Percentiles rank a stretch among this genome's conserved stretches.
Evolutionary conservation across 176 grass and related monocot species (phyloP).

Genomic region (Aegilops tauschii): DNA sequence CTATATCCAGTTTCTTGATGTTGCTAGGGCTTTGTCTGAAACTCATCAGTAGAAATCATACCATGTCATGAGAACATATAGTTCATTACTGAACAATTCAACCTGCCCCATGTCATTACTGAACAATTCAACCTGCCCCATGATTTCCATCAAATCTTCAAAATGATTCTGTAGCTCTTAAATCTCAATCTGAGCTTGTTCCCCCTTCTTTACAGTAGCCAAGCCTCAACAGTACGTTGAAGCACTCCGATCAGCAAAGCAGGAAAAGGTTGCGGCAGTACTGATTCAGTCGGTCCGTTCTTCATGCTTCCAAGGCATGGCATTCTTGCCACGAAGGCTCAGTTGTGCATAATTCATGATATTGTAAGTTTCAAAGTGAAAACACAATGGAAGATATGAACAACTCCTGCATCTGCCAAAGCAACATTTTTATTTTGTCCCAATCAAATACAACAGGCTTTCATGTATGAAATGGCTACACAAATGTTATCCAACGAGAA

Average conservation of each 20-base stretch:
- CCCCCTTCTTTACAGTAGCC: not conserved
- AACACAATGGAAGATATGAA: not conserved
- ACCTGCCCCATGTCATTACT: not conserved
- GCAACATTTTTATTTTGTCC: constrained; percentile 40
- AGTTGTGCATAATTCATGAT: not conserved
- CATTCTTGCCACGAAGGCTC: not conserved
- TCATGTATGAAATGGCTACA: constrained; percentile 59
- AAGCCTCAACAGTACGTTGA: not conserved
- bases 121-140: not conserved
- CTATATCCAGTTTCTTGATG: not conserved
- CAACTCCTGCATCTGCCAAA: constrained; percentile 26
- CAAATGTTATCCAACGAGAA: constrained; percentile 60
- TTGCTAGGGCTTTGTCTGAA: not conserved
- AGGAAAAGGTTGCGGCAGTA: not conserved
- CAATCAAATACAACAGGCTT: constrained; percentile 41
- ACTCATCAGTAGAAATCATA: not conserved
- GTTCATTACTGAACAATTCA: not conserved
- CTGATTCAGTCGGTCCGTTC: not conserved
- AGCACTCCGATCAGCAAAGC: not conserved
- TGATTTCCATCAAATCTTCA: not conserved
- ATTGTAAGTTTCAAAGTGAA: not conserved
- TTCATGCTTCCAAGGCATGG: not conserved
- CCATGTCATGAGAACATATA: not conserved
- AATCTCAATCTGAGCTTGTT: not conserved
- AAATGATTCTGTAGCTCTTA: not conserved